Percentiles rank a stretch among this genome's conserved stretches.
phyloP scores from a whole-genome alignment of 805 yeast species.

The Ascoidea tarda region DNA sequence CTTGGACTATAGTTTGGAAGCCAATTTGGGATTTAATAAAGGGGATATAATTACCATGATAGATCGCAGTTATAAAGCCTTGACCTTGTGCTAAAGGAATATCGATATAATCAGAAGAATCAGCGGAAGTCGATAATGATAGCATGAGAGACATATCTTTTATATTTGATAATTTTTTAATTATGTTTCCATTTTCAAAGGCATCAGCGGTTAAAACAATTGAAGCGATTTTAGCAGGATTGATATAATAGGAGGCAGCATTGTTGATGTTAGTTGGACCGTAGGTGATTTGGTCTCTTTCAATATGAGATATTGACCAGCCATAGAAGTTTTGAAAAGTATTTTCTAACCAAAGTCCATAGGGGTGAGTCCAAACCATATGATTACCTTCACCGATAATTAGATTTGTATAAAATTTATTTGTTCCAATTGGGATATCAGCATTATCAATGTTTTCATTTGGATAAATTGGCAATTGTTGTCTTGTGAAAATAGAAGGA shows the following conservation, averaged over 20 bases:
- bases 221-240: constrained; percentile 42
- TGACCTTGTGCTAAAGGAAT: constrained; percentile 44
- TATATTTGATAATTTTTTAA: constrained; percentile 31
- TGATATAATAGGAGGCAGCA: constrained; percentile 35
- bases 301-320: constrained; percentile 47
- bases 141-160: constrained; percentile 37
- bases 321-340: constrained; percentile 31
- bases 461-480: constrained; percentile 12
- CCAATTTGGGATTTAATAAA: constrained; percentile 32
- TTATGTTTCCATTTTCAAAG: constrained; percentile 20
- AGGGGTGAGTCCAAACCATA: constrained; percentile 54
- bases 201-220: constrained; percentile 34
- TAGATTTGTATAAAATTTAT: constrained; percentile 62
- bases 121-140: constrained; percentile 8
- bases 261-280: constrained; percentile 37
- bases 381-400: constrained; percentile 38
- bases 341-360: constrained; percentile 45
- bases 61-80: constrained; percentile 41
- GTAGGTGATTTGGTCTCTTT: constrained; percentile 42
- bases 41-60: constrained; percentile 33
- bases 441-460: constrained; percentile 13
- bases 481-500: constrained; percentile 21
- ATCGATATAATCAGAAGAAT: constrained; percentile 23
- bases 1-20: constrained; percentile 20
- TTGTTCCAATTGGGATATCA: constrained; percentile 43